A percentile compares a stretch with the other conserved stretches of the same genome.
These are phyloP conservation scores for Boletus fagicola DNA, from an alignment of 768 basidiomycete genomes.

Conservation along the genomic window DNA sequence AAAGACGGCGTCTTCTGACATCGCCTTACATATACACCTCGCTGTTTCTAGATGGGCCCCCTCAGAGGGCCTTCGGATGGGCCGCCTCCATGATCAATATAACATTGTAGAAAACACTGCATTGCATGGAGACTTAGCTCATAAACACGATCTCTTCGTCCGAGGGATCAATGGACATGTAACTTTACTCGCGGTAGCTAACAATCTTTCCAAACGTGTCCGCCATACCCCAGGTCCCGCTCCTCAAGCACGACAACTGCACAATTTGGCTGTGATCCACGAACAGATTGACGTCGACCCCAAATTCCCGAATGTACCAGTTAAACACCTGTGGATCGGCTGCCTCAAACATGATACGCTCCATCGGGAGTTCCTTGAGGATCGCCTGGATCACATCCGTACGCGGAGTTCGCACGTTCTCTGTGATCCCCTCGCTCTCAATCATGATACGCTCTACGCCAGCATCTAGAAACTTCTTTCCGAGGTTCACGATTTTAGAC, in stretches of 20 bases:
- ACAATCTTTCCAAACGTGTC: constrained; percentile 44
- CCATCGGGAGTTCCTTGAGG: constrained; percentile 38
- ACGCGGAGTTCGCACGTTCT: constrained; percentile 42
- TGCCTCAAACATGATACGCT: constrained; percentile 47
- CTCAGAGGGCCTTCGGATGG: no score
- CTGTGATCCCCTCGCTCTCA: constrained; percentile 47
- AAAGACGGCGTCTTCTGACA: no score
- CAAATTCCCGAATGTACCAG: constrained; percentile 46
- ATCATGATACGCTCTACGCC: constrained; percentile 47
- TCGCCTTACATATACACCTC: no score
- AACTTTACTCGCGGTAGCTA: constrained; percentile 33
- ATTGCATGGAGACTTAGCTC: no score
- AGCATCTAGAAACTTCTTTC: constrained; percentile 40
- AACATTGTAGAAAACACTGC: no score
- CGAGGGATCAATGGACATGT: not conserved
- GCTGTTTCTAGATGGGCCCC: no score
- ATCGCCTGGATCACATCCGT: constrained; percentile 45
- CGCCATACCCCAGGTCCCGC: constrained; percentile 46
- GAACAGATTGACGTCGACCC: constrained; percentile 42
- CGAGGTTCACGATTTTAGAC: constrained; percentile 36
- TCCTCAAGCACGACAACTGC: constrained; percentile 43
- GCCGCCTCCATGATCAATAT: no score
- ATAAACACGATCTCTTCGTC: no score
- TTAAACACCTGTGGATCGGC: constrained; percentile 46
- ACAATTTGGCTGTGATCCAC: constrained; percentile 46